Evolutionary conservation across 2,329 filamentous ascomycete genomes (phyloP).

Genomic region (Lomentospora prolificans): DNA sequence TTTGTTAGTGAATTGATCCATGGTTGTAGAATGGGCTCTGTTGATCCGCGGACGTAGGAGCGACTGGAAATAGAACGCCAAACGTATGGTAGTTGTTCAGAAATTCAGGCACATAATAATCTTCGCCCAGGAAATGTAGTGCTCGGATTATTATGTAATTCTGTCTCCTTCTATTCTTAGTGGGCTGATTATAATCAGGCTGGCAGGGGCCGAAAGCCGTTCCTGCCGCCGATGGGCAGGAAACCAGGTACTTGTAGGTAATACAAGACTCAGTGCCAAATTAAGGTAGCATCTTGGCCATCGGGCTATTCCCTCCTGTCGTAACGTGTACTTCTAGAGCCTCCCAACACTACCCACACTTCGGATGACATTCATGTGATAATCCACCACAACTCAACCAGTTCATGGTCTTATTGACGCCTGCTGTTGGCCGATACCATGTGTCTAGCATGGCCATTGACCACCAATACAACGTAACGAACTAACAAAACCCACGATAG

Average conservation of each 20-base stretch:
- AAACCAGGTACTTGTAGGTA: not conserved
- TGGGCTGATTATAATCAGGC: not conserved
- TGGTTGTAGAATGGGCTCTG: not conserved
- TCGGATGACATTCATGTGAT: not conserved
- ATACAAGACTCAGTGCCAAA: not conserved
- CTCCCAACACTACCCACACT: not conserved
- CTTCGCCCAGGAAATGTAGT: no score
- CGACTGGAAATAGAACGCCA: no score
- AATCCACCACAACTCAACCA: not conserved
- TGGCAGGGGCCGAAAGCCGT: no score
- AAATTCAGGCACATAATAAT: no score
- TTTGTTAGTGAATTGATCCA: not conserved
- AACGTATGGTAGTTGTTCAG: no score
- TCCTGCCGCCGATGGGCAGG: no score
- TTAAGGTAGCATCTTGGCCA: not conserved
- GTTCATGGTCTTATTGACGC: not conserved
- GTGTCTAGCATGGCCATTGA: not conserved
- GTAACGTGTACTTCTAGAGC: not conserved
- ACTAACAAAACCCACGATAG: not conserved
- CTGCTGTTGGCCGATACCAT: not conserved
- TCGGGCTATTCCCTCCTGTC: not conserved
- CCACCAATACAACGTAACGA: not conserved
- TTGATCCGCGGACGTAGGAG: not conserved
- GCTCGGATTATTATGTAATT: not conserved
- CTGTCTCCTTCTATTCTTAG: no score